phyloP scores from a whole-genome alignment of 208 protist species.

The Wallacemonas rigidus region DNA sequence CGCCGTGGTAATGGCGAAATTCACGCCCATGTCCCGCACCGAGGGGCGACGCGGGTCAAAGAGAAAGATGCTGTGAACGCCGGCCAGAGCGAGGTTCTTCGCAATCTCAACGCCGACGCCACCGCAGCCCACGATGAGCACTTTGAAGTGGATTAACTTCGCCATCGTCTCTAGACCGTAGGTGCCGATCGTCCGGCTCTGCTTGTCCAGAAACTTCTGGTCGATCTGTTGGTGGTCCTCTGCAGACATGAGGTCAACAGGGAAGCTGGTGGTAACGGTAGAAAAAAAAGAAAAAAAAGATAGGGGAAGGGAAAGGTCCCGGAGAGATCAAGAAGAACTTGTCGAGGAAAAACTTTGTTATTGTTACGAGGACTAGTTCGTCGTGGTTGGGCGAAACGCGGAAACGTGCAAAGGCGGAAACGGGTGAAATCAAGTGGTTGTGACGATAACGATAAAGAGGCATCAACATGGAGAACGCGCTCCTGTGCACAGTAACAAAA shows the following conservation, averaged over 20 bases:
- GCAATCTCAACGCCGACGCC: constrained; percentile 91
- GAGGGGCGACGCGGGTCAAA: constrained; percentile 66
- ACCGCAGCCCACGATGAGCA: constrained; percentile 91
- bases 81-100: constrained; percentile 91
- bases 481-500: no score
- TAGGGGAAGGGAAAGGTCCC: not conserved
- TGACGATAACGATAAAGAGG: no score
- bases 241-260: not conserved
- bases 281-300: not conserved
- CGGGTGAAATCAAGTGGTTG: no score
- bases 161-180: constrained; percentile 93
- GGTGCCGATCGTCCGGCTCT: constrained; percentile 92
- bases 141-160: constrained; percentile 89
- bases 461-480: no score
- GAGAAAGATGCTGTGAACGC: constrained; percentile 83
- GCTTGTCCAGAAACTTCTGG: constrained; percentile 87
- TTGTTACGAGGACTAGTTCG: no score
- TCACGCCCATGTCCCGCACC: constrained; percentile 80
- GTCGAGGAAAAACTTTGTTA: not conserved
- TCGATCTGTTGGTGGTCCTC: constrained; percentile 54
- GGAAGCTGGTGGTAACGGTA: not conserved
- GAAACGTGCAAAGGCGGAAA: no score
- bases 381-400: no score
- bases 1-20: constrained; percentile 86
- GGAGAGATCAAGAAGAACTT: constrained; percentile 3